phyloP scores from a whole-genome alignment of 306 rosid species.

The Quercus cerris region DNA sequence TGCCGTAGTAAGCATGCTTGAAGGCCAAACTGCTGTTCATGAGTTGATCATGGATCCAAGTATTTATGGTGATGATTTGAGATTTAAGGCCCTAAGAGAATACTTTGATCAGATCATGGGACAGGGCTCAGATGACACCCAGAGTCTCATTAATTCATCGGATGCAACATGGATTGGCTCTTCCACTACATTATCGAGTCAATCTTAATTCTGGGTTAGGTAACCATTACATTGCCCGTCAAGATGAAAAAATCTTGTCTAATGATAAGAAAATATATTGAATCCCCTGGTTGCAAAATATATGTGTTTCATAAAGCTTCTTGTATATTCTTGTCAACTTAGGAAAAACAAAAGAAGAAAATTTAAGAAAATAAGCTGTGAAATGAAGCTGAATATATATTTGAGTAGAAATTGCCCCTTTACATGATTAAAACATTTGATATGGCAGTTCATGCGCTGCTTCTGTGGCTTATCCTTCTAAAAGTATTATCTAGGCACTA shows the following conservation, averaged over 20 bases:
- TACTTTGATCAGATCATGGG: neutral
- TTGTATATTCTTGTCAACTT: too few species aligned
- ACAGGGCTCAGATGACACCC: neutral
- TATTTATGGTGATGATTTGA: constrained; percentile 29
- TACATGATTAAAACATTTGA: too few species aligned
- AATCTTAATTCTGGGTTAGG: neutral
- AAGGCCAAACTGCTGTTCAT: constrained; percentile 42
- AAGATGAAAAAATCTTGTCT: neutral
- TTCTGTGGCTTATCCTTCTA: too few species aligned
- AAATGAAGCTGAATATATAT: too few species aligned
- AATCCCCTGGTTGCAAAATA: neutral
- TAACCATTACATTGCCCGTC: too few species aligned
- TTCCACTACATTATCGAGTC: neutral
- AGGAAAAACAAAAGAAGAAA: too few species aligned
- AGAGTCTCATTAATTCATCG: neutral
- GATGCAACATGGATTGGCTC: constrained; percentile 11
- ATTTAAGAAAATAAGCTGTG: too few species aligned
- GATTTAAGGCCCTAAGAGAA: constrained; percentile 42
- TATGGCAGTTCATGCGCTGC: too few species aligned
- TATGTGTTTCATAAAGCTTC: neutral
- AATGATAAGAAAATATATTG: neutral
- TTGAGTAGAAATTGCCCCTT: too few species aligned
- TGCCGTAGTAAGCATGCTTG: constrained; percentile 64
- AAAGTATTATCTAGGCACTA: too few species aligned
- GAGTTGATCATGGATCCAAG: constrained; percentile 29